phyloP scores from a whole-genome alignment of 2,329 filamentous ascomycete species.

The Ceratocystis destructans region DNA sequence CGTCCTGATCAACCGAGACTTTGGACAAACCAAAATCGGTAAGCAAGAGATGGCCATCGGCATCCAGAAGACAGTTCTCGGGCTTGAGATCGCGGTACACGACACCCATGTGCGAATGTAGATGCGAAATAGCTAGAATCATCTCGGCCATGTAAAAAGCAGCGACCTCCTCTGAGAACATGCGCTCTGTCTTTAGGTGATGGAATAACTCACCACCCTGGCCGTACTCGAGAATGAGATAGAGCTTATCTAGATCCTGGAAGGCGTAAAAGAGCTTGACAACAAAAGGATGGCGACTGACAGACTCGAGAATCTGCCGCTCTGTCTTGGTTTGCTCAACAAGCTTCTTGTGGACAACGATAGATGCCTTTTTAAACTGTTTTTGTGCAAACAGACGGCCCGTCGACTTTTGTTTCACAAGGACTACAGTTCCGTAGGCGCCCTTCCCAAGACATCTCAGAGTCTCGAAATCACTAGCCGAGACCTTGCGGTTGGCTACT shows the following conservation, averaged over 20 bases:
- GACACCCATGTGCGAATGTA: constrained; percentile 83
- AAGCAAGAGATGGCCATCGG: constrained; percentile 79
- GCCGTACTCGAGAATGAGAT: constrained; percentile 93
- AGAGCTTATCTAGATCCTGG: constrained; percentile 94
- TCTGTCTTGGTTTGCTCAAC: constrained; percentile 97
- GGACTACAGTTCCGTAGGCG: constrained; percentile 83
- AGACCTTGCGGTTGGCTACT: constrained; percentile 58
- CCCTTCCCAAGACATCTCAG: constrained; percentile 90
- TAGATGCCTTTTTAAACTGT: constrained; percentile 92
- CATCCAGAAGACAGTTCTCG: constrained; percentile 88
- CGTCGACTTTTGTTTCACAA: constrained; percentile 80
- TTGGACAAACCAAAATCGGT: constrained; percentile 97
- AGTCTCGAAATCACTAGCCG: constrained; percentile 75
- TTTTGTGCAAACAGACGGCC: constrained; percentile 93
- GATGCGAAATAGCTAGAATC: constrained; percentile 81
- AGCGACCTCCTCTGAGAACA: constrained; percentile 80
- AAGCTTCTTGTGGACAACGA: constrained; percentile 89
- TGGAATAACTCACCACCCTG: constrained; percentile 94
- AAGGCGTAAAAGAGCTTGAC: constrained; percentile 98
- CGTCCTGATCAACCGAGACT: constrained; percentile 60
- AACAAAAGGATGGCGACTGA: constrained; percentile 93
- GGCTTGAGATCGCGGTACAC: constrained; percentile 96
- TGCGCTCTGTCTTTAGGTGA: constrained; percentile 84
- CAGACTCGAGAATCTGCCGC: constrained; percentile 82
- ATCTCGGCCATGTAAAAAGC: constrained; percentile 99